Base-by-base conservation (phyloP, 2,329 filamentous ascomycete species). In the Botrytis aclada region DNA sequence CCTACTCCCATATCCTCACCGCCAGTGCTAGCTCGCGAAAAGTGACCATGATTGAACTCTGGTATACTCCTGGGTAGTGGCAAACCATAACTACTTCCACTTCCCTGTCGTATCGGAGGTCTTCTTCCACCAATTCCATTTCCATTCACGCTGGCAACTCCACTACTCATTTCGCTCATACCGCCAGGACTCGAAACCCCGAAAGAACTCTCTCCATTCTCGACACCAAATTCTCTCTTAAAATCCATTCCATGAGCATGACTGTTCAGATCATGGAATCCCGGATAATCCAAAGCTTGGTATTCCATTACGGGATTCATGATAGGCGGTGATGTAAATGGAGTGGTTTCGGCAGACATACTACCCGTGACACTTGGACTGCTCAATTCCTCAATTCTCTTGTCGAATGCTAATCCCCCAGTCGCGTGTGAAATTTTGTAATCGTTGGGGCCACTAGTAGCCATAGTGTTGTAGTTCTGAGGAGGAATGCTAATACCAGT, bases 401-500 rank as follows among this genome's bases (percentile, higher is more conserved):
- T 78, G 20, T 80, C 77, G 45, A 74, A 80, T 14, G 74, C 58
- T 51, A 79, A 74, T 16, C 72, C 70, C 34, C 51, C 66, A 34
- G 34, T 60, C 22, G 74, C n/a, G 64, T 75, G 75, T 67, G 79
- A 76, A 29, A 78, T 75, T 75, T 81, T 80, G 75, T 79, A 81
- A 32, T 78, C 77, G n/a, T 75, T 77, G 4, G 67, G n/a, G 3
- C 60, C 47, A 29, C 75, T 77, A 18, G 76, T 78, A 20, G 75
- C 76, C 60, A 79, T 76, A 1, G 47, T 18, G 22, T 75, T 77
- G 29, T 79, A 77, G 70, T 78, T 79, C 29, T 76, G 77, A 6
- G 76, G 77, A 39, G 80, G 70, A 37, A 81, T 77, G 20, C 78
- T 88, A 84, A 91, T 89, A 37, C 88, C 88, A 7, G 86, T 87